A percentile compares a stretch with the other conserved stretches of the same genome.
These are phyloP conservation scores for Ogataea angusta DNA, from an alignment of 805 yeast species.

Conservation along the genomic window DNA sequence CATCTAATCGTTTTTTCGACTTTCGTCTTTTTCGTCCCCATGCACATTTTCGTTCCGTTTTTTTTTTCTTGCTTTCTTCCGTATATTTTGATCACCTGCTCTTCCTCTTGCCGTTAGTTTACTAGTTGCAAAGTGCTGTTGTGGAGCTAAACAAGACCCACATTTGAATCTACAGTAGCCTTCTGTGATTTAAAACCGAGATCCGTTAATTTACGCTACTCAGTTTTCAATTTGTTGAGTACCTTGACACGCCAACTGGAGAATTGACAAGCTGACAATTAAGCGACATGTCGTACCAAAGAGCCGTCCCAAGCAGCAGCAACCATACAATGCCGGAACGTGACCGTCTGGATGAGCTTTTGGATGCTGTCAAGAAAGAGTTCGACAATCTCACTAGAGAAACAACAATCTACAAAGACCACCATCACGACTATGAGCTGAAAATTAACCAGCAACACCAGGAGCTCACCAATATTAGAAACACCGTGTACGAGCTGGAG, in stretches of 20 bases:
- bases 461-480: constrained; percentile 91
- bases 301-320: constrained; percentile 22
- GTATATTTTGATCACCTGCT: constrained; percentile 8
- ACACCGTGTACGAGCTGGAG: constrained; percentile 90
- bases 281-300: constrained; percentile 28
- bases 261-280: constrained; percentile 3
- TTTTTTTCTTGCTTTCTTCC: constrained; percentile 13
- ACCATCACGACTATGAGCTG: constrained; percentile 88
- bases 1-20: constrained; percentile 9
- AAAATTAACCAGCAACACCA: constrained; percentile 88
- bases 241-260: constrained; percentile 2
- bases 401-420: constrained; percentile 80
- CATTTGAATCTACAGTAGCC: background rate
- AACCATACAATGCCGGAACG: constrained; percentile 27
- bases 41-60: constrained; percentile 10
- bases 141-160: constrained; percentile 1
- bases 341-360: constrained; percentile 55
- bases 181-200: background rate
- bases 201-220: background rate
- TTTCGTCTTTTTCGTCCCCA: constrained; percentile 13
- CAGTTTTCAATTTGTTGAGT: background rate
- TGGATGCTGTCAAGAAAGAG: constrained; percentile 91
- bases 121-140: constrained; percentile 3
- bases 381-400: constrained; percentile 81
- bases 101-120: constrained; percentile 2